phyloP scores from a whole-genome alignment of 805 yeast genomes.

The Monosporozyma servazzii region DNA sequence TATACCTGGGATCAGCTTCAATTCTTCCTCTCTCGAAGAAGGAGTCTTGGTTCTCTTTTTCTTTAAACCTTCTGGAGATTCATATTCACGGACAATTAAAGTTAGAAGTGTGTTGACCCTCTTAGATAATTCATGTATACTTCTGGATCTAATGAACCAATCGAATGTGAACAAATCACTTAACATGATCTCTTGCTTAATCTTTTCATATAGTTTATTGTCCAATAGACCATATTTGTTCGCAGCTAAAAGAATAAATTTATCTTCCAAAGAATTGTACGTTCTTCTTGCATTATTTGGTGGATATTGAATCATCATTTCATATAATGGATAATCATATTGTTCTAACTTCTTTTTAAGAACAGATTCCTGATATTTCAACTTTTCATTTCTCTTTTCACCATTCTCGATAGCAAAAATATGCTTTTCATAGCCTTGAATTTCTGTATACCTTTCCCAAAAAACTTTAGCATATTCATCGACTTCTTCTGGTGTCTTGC shows the following conservation, averaged over 20 bases:
- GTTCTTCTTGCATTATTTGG: conserved; percentile 76
- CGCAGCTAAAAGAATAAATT: conserved; percentile 52
- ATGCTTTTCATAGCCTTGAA: conserved; percentile 67
- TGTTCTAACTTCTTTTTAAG: conserved; percentile 45
- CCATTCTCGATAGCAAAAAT: conserved; percentile 63
- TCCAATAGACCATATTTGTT: conserved; percentile 56
- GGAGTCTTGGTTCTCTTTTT: conserved; percentile 32
- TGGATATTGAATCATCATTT: conserved; percentile 59
- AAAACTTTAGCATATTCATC: conserved; percentile 48
- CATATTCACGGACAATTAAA: conserved; percentile 62
- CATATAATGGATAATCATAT: conserved; percentile 51
- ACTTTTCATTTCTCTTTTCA: conserved; percentile 53
- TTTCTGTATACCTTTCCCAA: conserved; percentile 50
- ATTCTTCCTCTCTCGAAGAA: conserved; percentile 11
- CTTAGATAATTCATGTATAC: conserved; percentile 62
- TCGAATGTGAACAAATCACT: conserved; percentile 61
- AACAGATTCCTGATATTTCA: conserved; percentile 46
- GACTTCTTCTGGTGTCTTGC: conserved; percentile 52
- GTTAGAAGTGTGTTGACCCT: conserved; percentile 58
- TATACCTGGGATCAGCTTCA: background rate
- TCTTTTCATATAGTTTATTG: conserved; percentile 50
- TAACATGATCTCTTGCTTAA: conserved; percentile 52
- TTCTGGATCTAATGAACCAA: conserved; percentile 64
- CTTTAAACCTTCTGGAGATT: conserved; percentile 48
- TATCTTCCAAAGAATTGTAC: conserved; percentile 61